Percentiles rank a stretch among this genome's conserved stretches.
Evolutionary conservation across 805 yeast genomes (phyloP).

Genomic region (Saturnispora saitoi): DNA sequence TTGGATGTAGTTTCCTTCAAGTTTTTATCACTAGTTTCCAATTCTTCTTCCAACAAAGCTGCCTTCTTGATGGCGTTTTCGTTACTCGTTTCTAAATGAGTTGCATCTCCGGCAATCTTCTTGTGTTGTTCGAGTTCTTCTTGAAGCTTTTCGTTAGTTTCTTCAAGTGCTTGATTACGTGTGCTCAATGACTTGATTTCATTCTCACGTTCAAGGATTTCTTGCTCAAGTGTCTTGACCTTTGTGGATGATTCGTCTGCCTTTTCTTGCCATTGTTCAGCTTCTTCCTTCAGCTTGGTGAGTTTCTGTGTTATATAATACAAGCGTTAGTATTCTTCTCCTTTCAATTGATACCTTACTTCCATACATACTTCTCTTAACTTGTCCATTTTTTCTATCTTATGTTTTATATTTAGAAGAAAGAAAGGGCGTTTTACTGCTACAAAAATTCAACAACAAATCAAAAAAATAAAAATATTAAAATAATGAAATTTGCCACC

Average conservation of each 20-base stretch:
- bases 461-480: too few relatives aligned
- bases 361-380: constrained; percentile 37
- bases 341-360: too few relatives aligned
- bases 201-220: constrained; percentile 84
- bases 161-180: constrained; percentile 84
- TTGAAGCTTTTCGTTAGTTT: constrained; percentile 72
- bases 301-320: constrained; percentile 46
- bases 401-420: not conserved
- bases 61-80: constrained; percentile 88
- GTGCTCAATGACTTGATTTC: constrained; percentile 88
- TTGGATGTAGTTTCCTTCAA: constrained; percentile 89
- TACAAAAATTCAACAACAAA: too few relatives aligned
- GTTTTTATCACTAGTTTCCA: constrained; percentile 84
- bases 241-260: constrained; percentile 77
- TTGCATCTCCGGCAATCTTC: constrained; percentile 84
- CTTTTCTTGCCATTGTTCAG: constrained; percentile 96
- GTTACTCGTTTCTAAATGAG: constrained; percentile 78
- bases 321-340: not conserved
- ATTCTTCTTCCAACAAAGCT: constrained; percentile 79
- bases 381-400: constrained; percentile 33
- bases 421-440: not conserved
- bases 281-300: constrained; percentile 83
- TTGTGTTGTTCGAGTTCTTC: constrained; percentile 64
- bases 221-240: constrained; percentile 89
- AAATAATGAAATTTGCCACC: too few relatives aligned